A percentile compares a stretch with the other conserved stretches of the same genome.
Evolutionary conservation across 306 rosid genomes (phyloP).

Genomic region (Vigna mungo): DNA sequence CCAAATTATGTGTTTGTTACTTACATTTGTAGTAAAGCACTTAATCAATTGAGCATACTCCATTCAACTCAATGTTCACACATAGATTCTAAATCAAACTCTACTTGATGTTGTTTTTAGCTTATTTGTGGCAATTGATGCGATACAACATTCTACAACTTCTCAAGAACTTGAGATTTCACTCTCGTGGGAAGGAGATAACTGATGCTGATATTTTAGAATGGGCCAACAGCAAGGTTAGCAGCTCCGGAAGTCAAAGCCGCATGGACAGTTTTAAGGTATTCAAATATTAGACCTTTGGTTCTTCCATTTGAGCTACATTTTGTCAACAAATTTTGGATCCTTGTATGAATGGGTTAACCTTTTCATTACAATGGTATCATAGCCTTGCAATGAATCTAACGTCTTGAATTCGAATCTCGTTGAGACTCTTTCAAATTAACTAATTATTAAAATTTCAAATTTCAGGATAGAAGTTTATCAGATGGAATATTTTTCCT

Average conservation of each 20-base stretch:
- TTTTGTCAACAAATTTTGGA: no score
- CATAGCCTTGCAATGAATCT: no score
- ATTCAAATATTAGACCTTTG: constrained; percentile 10
- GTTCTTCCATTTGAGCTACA: constrained; percentile 9
- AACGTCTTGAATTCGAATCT: no score
- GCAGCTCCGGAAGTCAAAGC: constrained; percentile 73
- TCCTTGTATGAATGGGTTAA: no score
- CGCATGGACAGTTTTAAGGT: constrained; percentile 90
- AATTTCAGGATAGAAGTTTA: constrained; percentile 82
- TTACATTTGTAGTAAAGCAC: background rate
- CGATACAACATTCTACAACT: constrained; percentile 90
- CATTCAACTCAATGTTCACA: constrained; percentile 1
- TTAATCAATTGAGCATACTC: constrained; percentile 26
- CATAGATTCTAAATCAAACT: constrained; percentile 27
- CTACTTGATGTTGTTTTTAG: constrained; percentile 53
- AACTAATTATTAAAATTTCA: constrained; percentile 33
- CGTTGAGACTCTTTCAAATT: background rate
- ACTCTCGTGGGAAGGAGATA: constrained; percentile 91
- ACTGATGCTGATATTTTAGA: constrained; percentile 85
- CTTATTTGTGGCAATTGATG: constrained; percentile 99
- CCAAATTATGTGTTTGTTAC: background rate
- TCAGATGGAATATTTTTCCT: constrained; percentile 92
- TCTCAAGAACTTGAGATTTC: constrained; percentile 88
- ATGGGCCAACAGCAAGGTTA: constrained; percentile 94
- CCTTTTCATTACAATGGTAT: no score